These are phyloP conservation scores for Colletotrichum gigasporum DNA, from an alignment of 2,329 filamentous ascomycete genomes.

Conservation along the genomic window DNA sequence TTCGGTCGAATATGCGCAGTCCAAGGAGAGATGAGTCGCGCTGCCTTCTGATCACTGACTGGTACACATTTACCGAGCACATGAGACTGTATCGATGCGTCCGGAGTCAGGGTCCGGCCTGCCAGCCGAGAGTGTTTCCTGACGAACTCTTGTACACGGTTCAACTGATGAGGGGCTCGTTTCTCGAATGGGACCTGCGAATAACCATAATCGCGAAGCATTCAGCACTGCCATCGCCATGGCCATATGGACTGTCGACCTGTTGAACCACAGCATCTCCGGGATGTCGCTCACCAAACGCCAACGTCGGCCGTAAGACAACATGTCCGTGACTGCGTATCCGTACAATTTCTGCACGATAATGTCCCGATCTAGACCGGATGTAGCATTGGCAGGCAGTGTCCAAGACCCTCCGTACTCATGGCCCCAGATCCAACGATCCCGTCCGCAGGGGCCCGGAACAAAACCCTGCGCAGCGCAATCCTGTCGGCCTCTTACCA, in stretches of 20 bases:
- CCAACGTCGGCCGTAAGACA: slow-evolving; percentile 7
- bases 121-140: neutral
- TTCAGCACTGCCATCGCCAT: neutral
- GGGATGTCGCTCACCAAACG: neutral
- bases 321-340: neutral
- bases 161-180: slow-evolving; percentile 6
- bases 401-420: neutral
- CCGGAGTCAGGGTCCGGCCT: slow-evolving; percentile 4
- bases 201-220: neutral
- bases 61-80: no score
- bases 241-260: neutral
- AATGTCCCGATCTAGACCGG: neutral
- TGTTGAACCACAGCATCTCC: no score
- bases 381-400: neutral
- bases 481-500: slow-evolving; percentile 22
- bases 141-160: slow-evolving; percentile 17
- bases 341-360: neutral
- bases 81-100: neutral
- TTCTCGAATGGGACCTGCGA: neutral
- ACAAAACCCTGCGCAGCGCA: slow-evolving; percentile 15
- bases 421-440: neutral
- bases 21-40: neutral
- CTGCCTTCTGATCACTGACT: no score
- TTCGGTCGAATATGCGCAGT: neutral
- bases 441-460: neutral